Percentiles rank a stretch among this genome's conserved stretches.
phyloP scores from a whole-genome alignment of 2,329 filamentous ascomycete species.

The Neopestalotiopsis sp. region DNA sequence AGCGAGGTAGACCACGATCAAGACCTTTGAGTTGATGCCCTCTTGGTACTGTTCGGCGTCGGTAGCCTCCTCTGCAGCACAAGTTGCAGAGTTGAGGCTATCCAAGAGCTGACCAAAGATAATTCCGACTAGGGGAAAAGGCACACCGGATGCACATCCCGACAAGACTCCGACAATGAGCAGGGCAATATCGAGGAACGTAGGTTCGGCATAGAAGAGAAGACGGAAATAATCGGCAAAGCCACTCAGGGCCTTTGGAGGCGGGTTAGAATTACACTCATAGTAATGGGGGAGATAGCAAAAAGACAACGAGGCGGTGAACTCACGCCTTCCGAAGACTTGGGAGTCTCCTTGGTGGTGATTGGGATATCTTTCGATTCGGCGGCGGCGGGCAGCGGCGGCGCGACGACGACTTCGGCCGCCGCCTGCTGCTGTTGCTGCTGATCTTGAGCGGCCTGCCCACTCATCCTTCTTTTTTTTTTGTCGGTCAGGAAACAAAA shows the following conservation, averaged over 20 bases:
- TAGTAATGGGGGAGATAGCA: background rate
- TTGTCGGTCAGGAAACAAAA: background rate
- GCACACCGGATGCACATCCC: constrained; percentile 63
- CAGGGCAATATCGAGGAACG: constrained; percentile 47
- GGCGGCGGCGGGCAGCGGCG: constrained; percentile 4
- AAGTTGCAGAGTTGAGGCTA: constrained; percentile 63
- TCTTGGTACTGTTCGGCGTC: constrained; percentile 38
- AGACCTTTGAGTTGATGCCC: constrained; percentile 54
- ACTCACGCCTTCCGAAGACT: constrained; percentile 11
- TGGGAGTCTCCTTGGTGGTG: background rate
- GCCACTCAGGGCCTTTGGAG: constrained; percentile 20
- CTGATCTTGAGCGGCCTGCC: constrained; percentile 8
- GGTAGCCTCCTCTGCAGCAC: constrained; percentile 38
- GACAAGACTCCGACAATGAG: constrained; percentile 44
- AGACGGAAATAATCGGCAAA: constrained; percentile 49
- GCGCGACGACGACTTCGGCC: background rate
- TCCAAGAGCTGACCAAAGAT: constrained; percentile 69
- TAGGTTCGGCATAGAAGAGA: constrained; percentile 50
- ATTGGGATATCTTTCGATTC: background rate
- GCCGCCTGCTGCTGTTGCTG: background rate
- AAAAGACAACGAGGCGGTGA: background rate
- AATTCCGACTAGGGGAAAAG: constrained; percentile 67
- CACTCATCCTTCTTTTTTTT: constrained; percentile 2
- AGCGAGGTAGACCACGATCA: constrained; percentile 63
- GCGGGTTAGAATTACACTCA: background rate